phyloP scores from a whole-genome alignment of 441 rosid genomes.

The Theobroma grandiflorum region DNA sequence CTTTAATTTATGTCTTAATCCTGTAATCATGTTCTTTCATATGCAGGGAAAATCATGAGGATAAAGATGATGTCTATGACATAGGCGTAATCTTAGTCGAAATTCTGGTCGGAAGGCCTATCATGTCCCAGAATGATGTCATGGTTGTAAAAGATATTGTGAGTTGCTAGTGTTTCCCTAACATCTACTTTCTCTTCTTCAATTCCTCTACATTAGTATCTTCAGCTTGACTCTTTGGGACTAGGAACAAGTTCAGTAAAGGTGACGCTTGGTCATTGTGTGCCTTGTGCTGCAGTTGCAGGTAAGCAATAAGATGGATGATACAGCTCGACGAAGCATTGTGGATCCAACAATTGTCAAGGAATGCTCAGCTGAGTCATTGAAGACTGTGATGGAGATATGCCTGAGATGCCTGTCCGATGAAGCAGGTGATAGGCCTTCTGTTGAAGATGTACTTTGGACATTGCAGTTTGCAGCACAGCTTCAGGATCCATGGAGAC shows the following conservation, averaged over 20 bases:
- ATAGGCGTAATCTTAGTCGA: constrained; percentile 67
- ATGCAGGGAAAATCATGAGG: constrained; percentile 44
- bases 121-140: constrained; percentile 46
- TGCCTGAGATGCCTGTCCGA: constrained; percentile 51
- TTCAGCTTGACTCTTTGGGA: too few relatives aligned
- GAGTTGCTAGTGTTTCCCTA: constrained; percentile 28
- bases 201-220: neutral
- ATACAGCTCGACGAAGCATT: constrained; percentile 47
- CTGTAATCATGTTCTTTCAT: neutral
- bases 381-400: constrained; percentile 56
- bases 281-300: constrained; percentile 40
- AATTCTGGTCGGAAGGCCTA: constrained; percentile 59
- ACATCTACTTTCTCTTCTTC: neutral
- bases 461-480: constrained; percentile 70
- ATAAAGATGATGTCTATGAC: constrained; percentile 52
- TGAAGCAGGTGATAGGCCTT: constrained; percentile 50
- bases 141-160: constrained; percentile 52
- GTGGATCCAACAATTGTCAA: constrained; percentile 54
- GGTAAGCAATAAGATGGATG: constrained; percentile 46
- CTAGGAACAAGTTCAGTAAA: neutral
- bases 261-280: neutral
- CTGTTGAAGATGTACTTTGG: constrained; percentile 64
- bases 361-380: constrained; percentile 56
- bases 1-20: neutral
- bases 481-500: constrained; percentile 46